Conservation (phyloP, 345 rosid species). For the Camelina neglecta region DNA sequence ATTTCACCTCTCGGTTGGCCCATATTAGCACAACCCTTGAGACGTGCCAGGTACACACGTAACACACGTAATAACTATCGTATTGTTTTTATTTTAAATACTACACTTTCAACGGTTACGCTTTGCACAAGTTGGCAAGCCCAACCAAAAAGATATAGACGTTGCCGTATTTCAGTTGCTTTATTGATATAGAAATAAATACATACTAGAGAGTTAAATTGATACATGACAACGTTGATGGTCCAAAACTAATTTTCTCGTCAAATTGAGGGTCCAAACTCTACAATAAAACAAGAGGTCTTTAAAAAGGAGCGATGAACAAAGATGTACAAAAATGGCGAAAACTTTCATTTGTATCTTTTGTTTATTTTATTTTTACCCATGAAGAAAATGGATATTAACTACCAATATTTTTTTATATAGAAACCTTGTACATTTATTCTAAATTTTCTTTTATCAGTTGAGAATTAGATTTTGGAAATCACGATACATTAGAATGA, state of each 20-base stretch:
- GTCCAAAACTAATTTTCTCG: not conserved
- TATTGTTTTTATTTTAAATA: not conserved
- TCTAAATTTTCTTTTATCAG: too few species aligned
- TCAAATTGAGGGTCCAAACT: not conserved
- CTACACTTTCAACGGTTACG: not conserved
- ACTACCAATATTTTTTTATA: not conserved
- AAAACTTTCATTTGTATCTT: not conserved
- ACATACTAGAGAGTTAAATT: not conserved
- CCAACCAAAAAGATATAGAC: not conserved
- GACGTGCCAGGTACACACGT: not conserved
- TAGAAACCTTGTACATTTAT: too few species aligned
- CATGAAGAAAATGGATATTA: not conserved
- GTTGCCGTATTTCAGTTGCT: not conserved
- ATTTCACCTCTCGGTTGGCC: not conserved
- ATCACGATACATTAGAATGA: not conserved
- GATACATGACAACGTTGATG: conserved; percentile 9
- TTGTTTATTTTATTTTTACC: not conserved
- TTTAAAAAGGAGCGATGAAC: conserved; percentile 13
- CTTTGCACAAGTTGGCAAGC: not conserved
- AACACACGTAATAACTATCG: not conserved
- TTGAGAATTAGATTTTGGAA: not conserved
- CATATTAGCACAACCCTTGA: not conserved
- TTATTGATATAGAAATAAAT: too few species aligned
- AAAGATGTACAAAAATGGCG: not conserved
- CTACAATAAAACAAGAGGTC: conserved; percentile 2